phyloP scores from a whole-genome alignment of 2,329 filamentous ascomycete species.

The Chalaropsis ovoidea region DNA sequence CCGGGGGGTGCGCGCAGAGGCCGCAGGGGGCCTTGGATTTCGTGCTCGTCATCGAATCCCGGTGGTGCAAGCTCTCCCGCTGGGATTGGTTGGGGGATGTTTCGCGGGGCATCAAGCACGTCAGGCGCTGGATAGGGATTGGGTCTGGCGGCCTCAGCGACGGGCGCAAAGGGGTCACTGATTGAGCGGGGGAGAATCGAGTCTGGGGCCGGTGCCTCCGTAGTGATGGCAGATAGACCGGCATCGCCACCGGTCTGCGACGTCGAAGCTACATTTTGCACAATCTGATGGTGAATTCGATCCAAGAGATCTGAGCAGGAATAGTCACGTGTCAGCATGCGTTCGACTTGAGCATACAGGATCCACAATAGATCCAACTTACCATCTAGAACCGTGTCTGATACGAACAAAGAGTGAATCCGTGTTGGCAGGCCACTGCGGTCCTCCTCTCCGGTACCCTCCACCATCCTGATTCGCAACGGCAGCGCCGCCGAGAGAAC shows the following conservation, averaged over 20 bases:
- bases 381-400: conserved; percentile 52
- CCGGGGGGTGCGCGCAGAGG: conserved; percentile 21
- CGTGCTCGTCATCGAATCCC: conserved; percentile 86
- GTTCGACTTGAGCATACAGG: too few species aligned
- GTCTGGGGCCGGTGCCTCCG: conserved; percentile 18
- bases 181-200: conserved; percentile 39
- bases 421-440: conserved; percentile 40
- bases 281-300: conserved; percentile 65
- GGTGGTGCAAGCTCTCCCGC: conserved; percentile 70
- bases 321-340: not conserved
- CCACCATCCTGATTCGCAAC: conserved; percentile 43
- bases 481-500: conserved; percentile 52
- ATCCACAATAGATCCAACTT: conserved; percentile 22
- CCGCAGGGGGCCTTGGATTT: conserved; percentile 59
- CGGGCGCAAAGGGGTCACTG: conserved; percentile 52
- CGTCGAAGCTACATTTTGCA: conserved; percentile 73
- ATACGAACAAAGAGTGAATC: conserved; percentile 60
- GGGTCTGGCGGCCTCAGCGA: conserved; percentile 34
- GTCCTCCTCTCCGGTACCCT: conserved; percentile 39
- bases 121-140: conserved; percentile 35
- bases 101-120: conserved; percentile 15
- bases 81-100: conserved; percentile 45
- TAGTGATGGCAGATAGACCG: conserved; percentile 11
- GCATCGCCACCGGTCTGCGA: conserved; percentile 71
- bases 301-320: conserved; percentile 48